phyloP scores from a whole-genome alignment of 768 basidiomycete genomes.

The Lactarius pseudohatsudake region DNA sequence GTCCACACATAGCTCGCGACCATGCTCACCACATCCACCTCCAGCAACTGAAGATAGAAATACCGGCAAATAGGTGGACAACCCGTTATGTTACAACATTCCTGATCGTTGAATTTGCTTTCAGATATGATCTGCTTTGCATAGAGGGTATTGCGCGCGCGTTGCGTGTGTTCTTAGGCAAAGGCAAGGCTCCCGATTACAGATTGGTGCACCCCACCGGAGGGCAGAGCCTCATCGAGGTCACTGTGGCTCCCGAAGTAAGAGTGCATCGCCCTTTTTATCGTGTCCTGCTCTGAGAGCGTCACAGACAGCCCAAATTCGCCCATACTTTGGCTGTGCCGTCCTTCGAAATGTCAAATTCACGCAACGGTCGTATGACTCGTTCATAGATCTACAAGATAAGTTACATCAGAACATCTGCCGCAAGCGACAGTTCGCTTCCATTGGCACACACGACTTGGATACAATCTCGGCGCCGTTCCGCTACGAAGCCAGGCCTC shows the following conservation, averaged over 20 bases:
- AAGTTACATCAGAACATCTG: slow-evolving; percentile 97
- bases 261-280: slow-evolving; percentile 31
- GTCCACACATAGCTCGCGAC: not conserved
- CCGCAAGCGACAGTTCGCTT: slow-evolving; percentile 83
- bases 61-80: slow-evolving; percentile 89
- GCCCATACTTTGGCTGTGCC: slow-evolving; percentile 90
- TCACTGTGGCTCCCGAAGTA: slow-evolving; percentile 73
- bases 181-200: slow-evolving; percentile 67
- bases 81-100: not conserved
- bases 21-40: slow-evolving; percentile 25
- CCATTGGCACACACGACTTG: slow-evolving; percentile 97
- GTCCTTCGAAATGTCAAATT: slow-evolving; percentile 89
- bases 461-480: slow-evolving; percentile 88
- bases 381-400: slow-evolving; percentile 99
- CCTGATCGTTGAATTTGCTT: slow-evolving; percentile 6
- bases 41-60: slow-evolving; percentile 97
- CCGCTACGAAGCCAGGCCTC: slow-evolving; percentile 78
- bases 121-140: slow-evolving; percentile 95
- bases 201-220: slow-evolving; percentile 69
- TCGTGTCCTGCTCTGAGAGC: not conserved
- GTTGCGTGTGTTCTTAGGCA: slow-evolving; percentile 77
- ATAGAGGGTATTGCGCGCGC: slow-evolving; percentile 93
- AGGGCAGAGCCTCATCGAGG: slow-evolving; percentile 66
- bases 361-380: slow-evolving; percentile 84
- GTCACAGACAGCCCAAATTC: slow-evolving; percentile 69